Evolutionary conservation across 1,284 basidiomycete genomes (phyloP), one percentile per base, ranked within the genome.

Genomic region (Ustilago nuda): DNA sequence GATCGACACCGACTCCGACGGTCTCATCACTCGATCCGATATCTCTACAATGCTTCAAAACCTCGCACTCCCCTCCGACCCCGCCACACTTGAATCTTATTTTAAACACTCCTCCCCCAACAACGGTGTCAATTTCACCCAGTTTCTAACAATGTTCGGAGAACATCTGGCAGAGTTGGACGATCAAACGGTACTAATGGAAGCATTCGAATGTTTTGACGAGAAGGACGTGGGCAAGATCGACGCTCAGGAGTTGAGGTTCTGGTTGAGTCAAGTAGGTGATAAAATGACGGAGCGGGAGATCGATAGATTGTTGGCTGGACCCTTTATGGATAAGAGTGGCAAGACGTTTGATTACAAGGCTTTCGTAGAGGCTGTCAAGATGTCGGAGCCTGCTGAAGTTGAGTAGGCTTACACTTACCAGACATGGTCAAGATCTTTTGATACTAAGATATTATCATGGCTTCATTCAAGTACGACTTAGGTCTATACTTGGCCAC

Each of bases 1-100:
- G 68, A 80, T 87, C 61, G 87, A 87, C 61, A 78, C 84, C 37
- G 83, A 87, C 62, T 67, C 71, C 8, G 86, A 87, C 66, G 86
- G 86, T 5, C 57, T 83, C 51, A 84, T 87, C 70, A 78, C 78
- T 11, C 69, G 79, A 45, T 27, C 45, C 27, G 86, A 87, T 59
- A 62, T 87, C 19, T 66, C 73, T 0, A 74, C 76, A 11, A 78
- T 86, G 74, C 80, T 87, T 19, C 54, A 56, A 2, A 84, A 83
- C 41, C 80, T 87, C 27, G 86, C 84, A 66, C 19, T 74, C 70
- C 53, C 56, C 30, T 33, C 65, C 17, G 55, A 62, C 6, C 50
- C 70, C 15, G 4, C 75, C 11, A 8, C 66, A 15, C 69, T 65
- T 35, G n/a, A 61, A 5, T 36, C 65, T 27, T 78, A 77, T 56